Base-by-base conservation (phyloP, 345 rosid species). In the Brassica cretica region DNA sequence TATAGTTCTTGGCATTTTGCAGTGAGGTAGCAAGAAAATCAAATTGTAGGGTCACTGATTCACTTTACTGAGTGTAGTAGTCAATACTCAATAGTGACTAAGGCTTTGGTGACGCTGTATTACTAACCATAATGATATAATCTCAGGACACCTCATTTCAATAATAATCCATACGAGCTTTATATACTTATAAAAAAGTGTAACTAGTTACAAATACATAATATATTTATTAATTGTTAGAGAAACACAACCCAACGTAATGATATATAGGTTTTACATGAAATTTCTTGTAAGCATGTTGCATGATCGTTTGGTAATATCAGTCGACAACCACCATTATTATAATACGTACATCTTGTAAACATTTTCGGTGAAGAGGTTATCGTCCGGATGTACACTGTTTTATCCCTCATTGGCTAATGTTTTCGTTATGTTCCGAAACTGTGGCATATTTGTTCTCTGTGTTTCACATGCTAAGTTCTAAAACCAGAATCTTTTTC, bases 1-100 rank as follows among this genome's bases (percentile, higher is more conserved):
- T 1, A 2, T 21, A 27, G 30, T 44, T 68, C 53, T 30, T 68
- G 68, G 74, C 63, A 14, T 68, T 61, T 68, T 61, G 74, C 55
- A 49, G 9, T 46, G n/a, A 59, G 18, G 12, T 27, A 35, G 56
- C 9, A 29, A 59, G 18, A 59, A 55, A 27, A 18, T 41, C 16
- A 68, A 27, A 29, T 29, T 59, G 49, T 76, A 44, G 63, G 74
- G 74, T 76, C 53, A 60, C 33, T 61, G 9, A 12, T 16, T 61
- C 16, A 2, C 62, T 32, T 19, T 5, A 68, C 15, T 9, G 18
- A 44, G 37, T 44, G 27, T 41, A 65, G 2, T 12, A 68, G 30
- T 56, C 30, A 37, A 8, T 35, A 66, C 24, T 66, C 41, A 24
- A 56, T 24, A 66, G 33, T 59, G 46, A 30, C 66, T 63, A 29